These are phyloP conservation scores for Colletotrichum tabaci DNA, from an alignment of 2,329 filamentous ascomycete genomes.

Conservation along the genomic window DNA sequence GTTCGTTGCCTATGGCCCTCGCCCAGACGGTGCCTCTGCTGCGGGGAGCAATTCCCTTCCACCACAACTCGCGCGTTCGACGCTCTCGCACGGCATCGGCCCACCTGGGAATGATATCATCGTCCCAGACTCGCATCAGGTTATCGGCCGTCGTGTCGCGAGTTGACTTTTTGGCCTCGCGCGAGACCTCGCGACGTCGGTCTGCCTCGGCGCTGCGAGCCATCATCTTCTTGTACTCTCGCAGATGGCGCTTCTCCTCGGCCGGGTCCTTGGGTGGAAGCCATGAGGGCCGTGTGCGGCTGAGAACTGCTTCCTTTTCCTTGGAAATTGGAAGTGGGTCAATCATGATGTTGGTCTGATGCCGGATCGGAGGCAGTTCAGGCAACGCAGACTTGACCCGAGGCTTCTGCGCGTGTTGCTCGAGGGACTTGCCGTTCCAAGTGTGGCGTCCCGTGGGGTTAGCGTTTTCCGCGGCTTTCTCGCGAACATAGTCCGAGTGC, in stretches of 20 bases:
- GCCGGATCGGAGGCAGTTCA: slow-evolving; percentile 76
- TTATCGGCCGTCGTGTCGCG: slow-evolving; percentile 70
- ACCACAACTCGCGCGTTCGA: slow-evolving; percentile 83
- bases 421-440: slow-evolving; percentile 49
- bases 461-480: slow-evolving; percentile 36
- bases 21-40: slow-evolving; percentile 80
- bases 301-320: slow-evolving; percentile 88
- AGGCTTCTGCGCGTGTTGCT: slow-evolving; percentile 57
- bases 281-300: slow-evolving; percentile 86
- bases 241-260: slow-evolving; percentile 91
- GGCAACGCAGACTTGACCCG: slow-evolving; percentile 78
- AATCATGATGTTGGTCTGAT: slow-evolving; percentile 83
- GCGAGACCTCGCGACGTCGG: slow-evolving; percentile 69
- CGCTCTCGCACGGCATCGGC: slow-evolving; percentile 77
- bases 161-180: slow-evolving; percentile 65
- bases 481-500: slow-evolving; percentile 69
- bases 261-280: slow-evolving; percentile 88
- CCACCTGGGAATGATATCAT: slow-evolving; percentile 84
- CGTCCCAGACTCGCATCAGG: slow-evolving; percentile 79
- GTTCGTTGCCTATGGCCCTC: slow-evolving; percentile 80
- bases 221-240: slow-evolving; percentile 90
- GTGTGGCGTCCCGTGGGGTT: slow-evolving; percentile 54
- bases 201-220: slow-evolving; percentile 72
- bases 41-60: slow-evolving; percentile 82
- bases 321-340: slow-evolving; percentile 88